Conservation (phyloP, 371 early-diverging fungal species). For the Neoconidiobolus thromboides region DNA sequence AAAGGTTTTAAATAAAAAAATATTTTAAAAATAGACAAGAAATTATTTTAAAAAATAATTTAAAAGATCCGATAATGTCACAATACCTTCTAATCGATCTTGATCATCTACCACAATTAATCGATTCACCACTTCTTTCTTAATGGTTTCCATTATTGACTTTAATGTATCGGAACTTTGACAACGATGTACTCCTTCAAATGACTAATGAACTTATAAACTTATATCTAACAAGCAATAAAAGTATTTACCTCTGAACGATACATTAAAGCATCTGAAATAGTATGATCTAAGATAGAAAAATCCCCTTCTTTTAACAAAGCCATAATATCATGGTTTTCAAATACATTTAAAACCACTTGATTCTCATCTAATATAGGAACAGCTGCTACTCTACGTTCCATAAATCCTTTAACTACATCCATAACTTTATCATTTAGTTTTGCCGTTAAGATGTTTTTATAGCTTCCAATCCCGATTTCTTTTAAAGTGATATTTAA, state of each 20-base stretch:
- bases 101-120: conserved; percentile 75
- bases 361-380: conserved; percentile 77
- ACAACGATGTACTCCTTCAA: conserved; percentile 88
- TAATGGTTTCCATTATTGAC: conserved; percentile 68
- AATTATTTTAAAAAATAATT: conserved; percentile 26
- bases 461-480: conserved; percentile 70
- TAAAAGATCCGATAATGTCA: conserved; percentile 74
- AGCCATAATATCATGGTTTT: conserved; percentile 84
- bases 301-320: conserved; percentile 42
- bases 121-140: conserved; percentile 64
- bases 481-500: conserved; percentile 42
- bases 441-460: conserved; percentile 52
- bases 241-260: conserved; percentile 38
- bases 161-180: conserved; percentile 62
- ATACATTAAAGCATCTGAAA: conserved; percentile 59
- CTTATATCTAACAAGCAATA: not conserved
- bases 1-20: no score
- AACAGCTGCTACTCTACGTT: conserved; percentile 68
- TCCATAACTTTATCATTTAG: conserved; percentile 67
- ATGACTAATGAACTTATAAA: conserved; percentile 27
- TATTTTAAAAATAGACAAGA: no score
- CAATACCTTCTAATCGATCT: conserved; percentile 61
- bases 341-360: conserved; percentile 79
- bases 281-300: conserved; percentile 59
- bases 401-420: conserved; percentile 72